Base-by-base conservation (phyloP, 2,329 filamentous ascomycete genomes). In the Beauveria rudraprayagi region DNA sequence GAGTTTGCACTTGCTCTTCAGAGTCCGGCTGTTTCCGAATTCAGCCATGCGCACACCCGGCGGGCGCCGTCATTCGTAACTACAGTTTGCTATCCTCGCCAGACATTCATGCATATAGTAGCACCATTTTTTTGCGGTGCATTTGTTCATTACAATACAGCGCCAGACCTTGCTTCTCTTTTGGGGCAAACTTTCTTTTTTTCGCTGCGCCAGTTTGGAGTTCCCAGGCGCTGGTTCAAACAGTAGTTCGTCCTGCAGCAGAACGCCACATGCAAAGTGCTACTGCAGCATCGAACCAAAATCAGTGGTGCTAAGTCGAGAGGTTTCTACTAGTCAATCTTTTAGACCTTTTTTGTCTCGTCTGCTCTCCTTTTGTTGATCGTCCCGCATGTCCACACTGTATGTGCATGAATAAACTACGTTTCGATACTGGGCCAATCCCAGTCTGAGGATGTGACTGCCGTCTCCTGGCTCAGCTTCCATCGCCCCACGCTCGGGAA, bases 121-220 rank as follows among this genome's bases (percentile, higher is more conserved):
- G 11, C 11, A 14, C 24, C 9, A 24, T 50, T 24, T n/a, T 26
- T 10, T 48, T 24, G 14, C 17, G 6, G 16, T 26, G 14, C 17
- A 24, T 30, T 50, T 30, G 5, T n/a, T 14, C 9, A 3, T 3
- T n/a, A 30, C 26, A 24, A 10, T 28, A 54, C 41, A 14, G 37
- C 51, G 51, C 41, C 51, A 22, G 51, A 17, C 4, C 6, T 54
- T 41, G 55, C 46, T 52, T 60, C 55, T 56, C 59, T 64, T 55
- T 61, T 17, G 40, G 26, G 24, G 24, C 24, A 26, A 40, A 55
- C n/a, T 11, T 19, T 26, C 19, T 5, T n/a, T 44, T 44, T 44
- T 5, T 11, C 22, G 10, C n/a, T 16, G n/a, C 26, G 24, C 16
- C 24, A 37, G 10, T 37, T 5, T 14, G 5, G 11, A 37, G 16